These are phyloP conservation scores for Yarrowia yakushimensis DNA, from an alignment of 805 yeast genomes.

Conservation along the genomic window DNA sequence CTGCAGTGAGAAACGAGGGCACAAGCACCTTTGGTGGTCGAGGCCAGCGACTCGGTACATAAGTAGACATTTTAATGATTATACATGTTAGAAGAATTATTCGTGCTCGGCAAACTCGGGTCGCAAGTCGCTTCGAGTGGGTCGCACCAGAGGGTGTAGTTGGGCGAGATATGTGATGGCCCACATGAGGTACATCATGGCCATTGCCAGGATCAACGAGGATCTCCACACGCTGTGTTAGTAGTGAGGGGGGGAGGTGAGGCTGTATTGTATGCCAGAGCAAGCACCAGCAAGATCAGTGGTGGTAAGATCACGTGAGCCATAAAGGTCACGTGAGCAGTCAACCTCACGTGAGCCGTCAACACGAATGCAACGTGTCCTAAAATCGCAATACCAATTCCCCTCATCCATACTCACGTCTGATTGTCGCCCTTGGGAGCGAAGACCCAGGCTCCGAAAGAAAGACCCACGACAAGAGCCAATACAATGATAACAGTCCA, in stretches of 20 bases:
- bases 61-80: slow-evolving; percentile 17
- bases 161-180: slow-evolving; percentile 84
- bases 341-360: too few relatives aligned
- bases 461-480: slow-evolving; percentile 52
- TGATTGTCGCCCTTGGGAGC: slow-evolving; percentile 76
- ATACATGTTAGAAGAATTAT: background rate
- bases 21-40: slow-evolving; percentile 29
- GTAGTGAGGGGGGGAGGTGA: too few relatives aligned
- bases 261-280: too few relatives aligned
- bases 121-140: slow-evolving; percentile 84
- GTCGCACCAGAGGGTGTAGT: slow-evolving; percentile 86
- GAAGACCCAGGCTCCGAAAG: slow-evolving; percentile 72
- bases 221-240: slow-evolving; percentile 55
- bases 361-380: too few relatives aligned
- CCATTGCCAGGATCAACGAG: slow-evolving; percentile 60
- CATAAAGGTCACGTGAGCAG: too few relatives aligned
- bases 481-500: slow-evolving; percentile 69
- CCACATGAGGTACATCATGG: slow-evolving; percentile 86
- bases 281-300: too few relatives aligned
- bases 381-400: too few relatives aligned
- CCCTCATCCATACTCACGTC: slow-evolving; percentile 53
- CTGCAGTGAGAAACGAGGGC: background rate
- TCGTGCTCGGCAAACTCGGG: slow-evolving; percentile 58
- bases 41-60: slow-evolving; percentile 34
- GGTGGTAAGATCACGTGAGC: too few relatives aligned